Evolutionary conservation across 2,329 filamentous ascomycete species (phyloP), one percentile per base, ranked within the genome.

Genomic region (Fusarium albidum): DNA sequence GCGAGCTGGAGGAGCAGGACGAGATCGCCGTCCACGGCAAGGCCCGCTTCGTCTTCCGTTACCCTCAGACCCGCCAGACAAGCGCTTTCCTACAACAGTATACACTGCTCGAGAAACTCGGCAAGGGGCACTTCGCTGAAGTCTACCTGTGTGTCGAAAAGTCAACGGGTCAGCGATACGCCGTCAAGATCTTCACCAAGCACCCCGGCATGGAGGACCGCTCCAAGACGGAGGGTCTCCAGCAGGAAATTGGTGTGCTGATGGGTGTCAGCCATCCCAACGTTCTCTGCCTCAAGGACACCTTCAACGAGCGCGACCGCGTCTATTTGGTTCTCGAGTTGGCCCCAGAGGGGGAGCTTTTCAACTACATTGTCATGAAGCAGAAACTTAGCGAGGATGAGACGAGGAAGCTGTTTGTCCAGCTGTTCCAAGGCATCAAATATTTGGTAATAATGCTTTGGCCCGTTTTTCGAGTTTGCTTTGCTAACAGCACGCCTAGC

Each of bases 251-350:
- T 70, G 94, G 91, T 17, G 91, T 99, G 13, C 77, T 99, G 55
- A 98, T 96, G 92, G 87, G 92, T n/a, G 92, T 99, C 56, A 96
- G 90, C 70, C 95, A 99, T 72, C 91, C 92, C 5, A 95, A 96
- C 63, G 83, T 99, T 46, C 80, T 99, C 12, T 97, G 93, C 70
- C 79, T 99, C 49, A 97, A 96, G 73, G 93, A 96, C 63, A 96
- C 92, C 0, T 99, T 96, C 71, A 91, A 96, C 68, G 95, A 99
- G 72, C 83, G 83, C 41, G 92, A 95, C 63, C 91, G 91, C 2
- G 92, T 97, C 15, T 98, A 96, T 71, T 79, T 99, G 34, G 88
- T 99, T 10, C 77, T 98, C 41, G 95, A 99, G 71, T 81, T 98
- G 64, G 94, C 94, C 3, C 81, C 92, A 0, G 92, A 96, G 73